Conservation (phyloP, 129 eudicot genomes). For the Saposhnikovia divaricata region DNA sequence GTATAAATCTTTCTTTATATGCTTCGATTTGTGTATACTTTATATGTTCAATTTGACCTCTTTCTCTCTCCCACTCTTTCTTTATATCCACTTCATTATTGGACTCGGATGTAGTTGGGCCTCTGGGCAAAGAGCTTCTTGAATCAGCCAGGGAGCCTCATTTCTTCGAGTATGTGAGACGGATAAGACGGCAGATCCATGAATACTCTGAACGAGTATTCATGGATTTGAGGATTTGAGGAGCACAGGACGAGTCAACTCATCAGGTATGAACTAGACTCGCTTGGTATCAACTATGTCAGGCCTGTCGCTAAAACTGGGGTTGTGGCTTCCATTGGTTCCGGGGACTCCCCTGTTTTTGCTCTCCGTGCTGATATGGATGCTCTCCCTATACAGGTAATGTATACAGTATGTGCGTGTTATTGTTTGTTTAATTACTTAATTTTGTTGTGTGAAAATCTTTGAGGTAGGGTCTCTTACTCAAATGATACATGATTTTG, state of each 20-base stretch:
- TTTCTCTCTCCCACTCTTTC: too few species aligned
- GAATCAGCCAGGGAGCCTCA: slow-evolving; percentile 40
- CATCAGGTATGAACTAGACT: slow-evolving; percentile 47
- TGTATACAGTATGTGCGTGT: too few species aligned
- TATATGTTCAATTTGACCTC: too few species aligned
- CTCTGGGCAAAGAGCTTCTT: slow-evolving; percentile 32
- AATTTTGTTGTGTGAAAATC: too few species aligned
- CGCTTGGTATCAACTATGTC: slow-evolving; percentile 37
- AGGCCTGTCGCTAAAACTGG: slow-evolving; percentile 62
- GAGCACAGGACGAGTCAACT: slow-evolving; percentile 52
- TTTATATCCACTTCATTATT: neutral
- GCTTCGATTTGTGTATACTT: too few species aligned
- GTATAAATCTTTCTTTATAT: too few species aligned
- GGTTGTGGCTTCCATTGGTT: slow-evolving; percentile 49
- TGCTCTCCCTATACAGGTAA: slow-evolving; percentile 52
- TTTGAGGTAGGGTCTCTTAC: neutral
- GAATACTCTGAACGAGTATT: slow-evolving; percentile 48
- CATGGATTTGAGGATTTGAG: slow-evolving; percentile 52
- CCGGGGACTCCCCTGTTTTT: slow-evolving; percentile 42
- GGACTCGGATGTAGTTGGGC: slow-evolving; percentile 22
- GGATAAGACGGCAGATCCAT: slow-evolving; percentile 51
- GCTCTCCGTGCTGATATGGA: slow-evolving; percentile 69
- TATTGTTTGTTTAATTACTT: too few species aligned
- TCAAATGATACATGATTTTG: neutral
- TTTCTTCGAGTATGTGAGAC: slow-evolving; percentile 36